These are phyloP conservation scores for Melocanna baccifera DNA, from an alignment of 176 grass and related monocot genomes.

Conservation along the genomic window DNA sequence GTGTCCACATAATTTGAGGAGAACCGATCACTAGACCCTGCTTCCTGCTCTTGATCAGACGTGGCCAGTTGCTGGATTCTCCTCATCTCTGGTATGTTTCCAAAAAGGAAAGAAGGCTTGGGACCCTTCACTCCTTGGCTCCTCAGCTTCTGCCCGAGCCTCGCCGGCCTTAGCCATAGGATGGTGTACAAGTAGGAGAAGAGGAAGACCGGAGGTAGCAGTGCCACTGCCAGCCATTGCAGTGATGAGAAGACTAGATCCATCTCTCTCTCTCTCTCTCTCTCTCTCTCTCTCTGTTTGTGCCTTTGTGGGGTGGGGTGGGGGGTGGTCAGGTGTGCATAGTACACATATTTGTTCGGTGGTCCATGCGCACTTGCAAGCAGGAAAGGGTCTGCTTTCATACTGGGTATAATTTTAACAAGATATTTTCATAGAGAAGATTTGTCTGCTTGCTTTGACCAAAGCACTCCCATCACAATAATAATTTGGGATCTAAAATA, in stretches of 20 bases:
- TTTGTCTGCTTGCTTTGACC: neutral
- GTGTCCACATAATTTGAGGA: constrained; percentile 39
- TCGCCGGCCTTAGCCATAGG: constrained; percentile 47
- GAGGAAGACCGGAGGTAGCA: neutral
- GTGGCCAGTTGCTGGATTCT: constrained; percentile 38
- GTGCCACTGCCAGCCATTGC: neutral
- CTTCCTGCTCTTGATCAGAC: neutral
- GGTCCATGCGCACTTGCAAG: neutral
- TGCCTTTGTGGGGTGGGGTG: too few species aligned
- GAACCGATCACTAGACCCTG: neutral
- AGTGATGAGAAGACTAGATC: neutral
- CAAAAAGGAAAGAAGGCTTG: constrained; percentile 58
- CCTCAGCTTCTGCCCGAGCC: constrained; percentile 54
- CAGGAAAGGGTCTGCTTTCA: too few species aligned
- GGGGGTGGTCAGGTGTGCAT: neutral
- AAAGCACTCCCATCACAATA: neutral
- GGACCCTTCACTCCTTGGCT: constrained; percentile 73
- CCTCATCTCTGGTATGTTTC: constrained; percentile 71
- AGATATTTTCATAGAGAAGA: neutral
- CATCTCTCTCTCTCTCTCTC: too few species aligned
- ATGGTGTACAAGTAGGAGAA: constrained; percentile 38
- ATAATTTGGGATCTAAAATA: neutral
- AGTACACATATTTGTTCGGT: constrained; percentile 6
- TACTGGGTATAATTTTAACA: neutral
- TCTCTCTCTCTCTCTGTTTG: too few species aligned